A percentile compares a stretch with the other conserved stretches of the same genome.
Conservation (phyloP, 2,329 filamentous ascomycete species). For the Trichoderma atrobrunneum region DNA sequence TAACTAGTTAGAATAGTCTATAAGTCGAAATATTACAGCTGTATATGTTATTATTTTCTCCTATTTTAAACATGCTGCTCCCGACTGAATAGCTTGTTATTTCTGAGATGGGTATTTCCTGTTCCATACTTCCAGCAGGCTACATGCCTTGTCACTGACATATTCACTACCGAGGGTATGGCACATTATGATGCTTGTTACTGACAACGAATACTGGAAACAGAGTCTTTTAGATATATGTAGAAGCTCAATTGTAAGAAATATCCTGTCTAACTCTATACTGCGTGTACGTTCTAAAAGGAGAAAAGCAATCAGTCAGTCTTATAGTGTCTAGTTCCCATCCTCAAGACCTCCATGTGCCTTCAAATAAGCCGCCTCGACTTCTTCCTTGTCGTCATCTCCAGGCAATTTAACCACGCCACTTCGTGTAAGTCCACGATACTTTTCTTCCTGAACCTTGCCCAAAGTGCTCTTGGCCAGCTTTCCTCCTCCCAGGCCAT, state of each 20-base stretch:
- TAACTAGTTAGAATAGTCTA: not conserved
- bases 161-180: no score
- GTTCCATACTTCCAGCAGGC: no score
- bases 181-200: not conserved
- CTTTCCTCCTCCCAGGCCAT: slow-evolving; percentile 35
- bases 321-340: not conserved
- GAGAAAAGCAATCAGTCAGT: not conserved
- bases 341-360: not conserved
- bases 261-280: not conserved
- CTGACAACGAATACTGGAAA: not conserved
- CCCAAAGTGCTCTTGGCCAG: slow-evolving; percentile 25
- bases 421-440: slow-evolving; percentile 19
- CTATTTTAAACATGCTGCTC: not conserved
- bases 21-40: not conserved
- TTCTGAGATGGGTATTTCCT: no score
- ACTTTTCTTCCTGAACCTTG: slow-evolving; percentile 33
- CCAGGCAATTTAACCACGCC: not conserved
- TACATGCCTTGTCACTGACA: no score
- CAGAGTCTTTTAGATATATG: not conserved
- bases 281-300: not conserved
- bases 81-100: no score
- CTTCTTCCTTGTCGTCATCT: slow-evolving; percentile 1
- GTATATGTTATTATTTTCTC: not conserved
- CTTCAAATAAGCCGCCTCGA: not conserved
- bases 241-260: not conserved